Conservation (phyloP, 345 rosid genomes). For the Luvunga scandens region DNA sequence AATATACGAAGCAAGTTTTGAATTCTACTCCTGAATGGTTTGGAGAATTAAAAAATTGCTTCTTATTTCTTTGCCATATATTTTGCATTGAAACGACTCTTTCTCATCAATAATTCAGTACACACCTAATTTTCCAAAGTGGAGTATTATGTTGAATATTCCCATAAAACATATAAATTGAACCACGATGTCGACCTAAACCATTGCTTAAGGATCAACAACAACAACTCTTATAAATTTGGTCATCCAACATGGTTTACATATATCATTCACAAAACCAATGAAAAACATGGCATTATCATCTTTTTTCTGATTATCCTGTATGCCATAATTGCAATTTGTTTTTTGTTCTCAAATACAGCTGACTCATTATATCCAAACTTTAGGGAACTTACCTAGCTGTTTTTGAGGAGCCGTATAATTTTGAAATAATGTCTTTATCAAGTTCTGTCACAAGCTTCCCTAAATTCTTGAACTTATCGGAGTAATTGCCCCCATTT, state of each 20-base stretch:
- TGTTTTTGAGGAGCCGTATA: constrained; percentile 26
- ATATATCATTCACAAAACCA: no score
- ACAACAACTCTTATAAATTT: not conserved
- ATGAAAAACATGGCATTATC: not conserved
- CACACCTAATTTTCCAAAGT: not conserved
- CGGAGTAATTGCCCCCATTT: constrained; percentile 41
- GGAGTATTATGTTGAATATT: not conserved
- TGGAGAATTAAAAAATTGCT: no score
- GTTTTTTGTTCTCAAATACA: not conserved
- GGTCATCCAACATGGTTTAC: not conserved
- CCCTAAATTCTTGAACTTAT: constrained; percentile 57
- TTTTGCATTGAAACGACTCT: not conserved
- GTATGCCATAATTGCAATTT: not conserved
- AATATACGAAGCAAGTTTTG: not conserved
- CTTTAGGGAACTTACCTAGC: constrained; percentile 34
- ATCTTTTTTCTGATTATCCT: not conserved
- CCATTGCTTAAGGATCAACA: not conserved
- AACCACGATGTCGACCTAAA: not conserved
- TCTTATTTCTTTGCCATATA: not conserved
- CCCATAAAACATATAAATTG: not conserved
- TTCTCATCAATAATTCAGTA: not conserved
- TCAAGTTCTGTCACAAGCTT: constrained; percentile 54
- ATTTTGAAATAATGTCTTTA: constrained; percentile 44
- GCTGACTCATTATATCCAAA: not conserved
- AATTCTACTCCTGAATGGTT: not conserved